Conservation (phyloP, 192 early-diverging fungal species). For the Spinellus fusiger region DNA sequence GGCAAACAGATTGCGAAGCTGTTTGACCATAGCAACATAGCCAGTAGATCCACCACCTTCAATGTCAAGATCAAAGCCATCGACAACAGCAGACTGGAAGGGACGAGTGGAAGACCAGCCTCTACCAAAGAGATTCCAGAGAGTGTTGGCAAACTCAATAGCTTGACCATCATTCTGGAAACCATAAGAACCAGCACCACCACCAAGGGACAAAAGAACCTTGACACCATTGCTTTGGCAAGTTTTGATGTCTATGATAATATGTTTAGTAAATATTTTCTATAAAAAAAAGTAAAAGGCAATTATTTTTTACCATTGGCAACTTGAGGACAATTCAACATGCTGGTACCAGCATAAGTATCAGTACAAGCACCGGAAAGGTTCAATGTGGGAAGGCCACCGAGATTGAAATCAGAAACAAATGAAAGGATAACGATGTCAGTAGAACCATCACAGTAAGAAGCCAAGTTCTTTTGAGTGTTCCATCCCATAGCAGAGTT, state of each 20-base stretch:
- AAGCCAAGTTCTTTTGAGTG: slow-evolving; percentile 30
- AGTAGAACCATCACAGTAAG: slow-evolving; percentile 51
- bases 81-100: slow-evolving; percentile 57
- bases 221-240: slow-evolving; percentile 74
- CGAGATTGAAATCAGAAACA: slow-evolving; percentile 54
- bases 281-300: neutral
- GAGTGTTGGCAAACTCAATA: slow-evolving; percentile 54
- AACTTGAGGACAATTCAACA: slow-evolving; percentile 65
- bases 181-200: slow-evolving; percentile 57
- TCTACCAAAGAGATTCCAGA: slow-evolving; percentile 75
- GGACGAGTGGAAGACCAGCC: slow-evolving; percentile 59
- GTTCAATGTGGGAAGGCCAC: slow-evolving; percentile 57
- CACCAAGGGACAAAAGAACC: slow-evolving; percentile 68
- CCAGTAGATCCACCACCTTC: slow-evolving; percentile 58
- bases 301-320: slow-evolving; percentile 26
- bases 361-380: slow-evolving; percentile 61
- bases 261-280: neutral
- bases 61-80: slow-evolving; percentile 53
- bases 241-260: slow-evolving; percentile 46
- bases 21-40: slow-evolving; percentile 52
- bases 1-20: slow-evolving; percentile 48
- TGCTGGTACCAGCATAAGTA: slow-evolving; percentile 47
- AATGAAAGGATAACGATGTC: slow-evolving; percentile 59
- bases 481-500: slow-evolving; percentile 14
- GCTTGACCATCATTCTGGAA: slow-evolving; percentile 52